Base-by-base conservation (phyloP, 768 basidiomycete genomes). In the Multifurca ochricompacta region DNA sequence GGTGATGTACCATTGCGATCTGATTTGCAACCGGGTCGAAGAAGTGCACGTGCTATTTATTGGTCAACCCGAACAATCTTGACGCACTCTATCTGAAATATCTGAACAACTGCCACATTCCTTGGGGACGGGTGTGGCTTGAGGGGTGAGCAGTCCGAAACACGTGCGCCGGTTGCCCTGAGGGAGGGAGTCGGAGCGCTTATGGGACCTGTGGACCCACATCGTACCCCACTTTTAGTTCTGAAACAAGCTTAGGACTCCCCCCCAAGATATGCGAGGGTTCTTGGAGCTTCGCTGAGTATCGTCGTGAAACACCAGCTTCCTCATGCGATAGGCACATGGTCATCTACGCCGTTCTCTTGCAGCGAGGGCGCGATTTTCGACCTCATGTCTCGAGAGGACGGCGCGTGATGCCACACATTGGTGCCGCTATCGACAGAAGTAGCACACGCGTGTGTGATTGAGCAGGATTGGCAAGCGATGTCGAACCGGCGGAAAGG, bases 381-480 rank as follows among this genome's bases (percentile, higher is more conserved):
- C 19, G 4, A 23, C 47, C 48, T 48, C 47, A 16, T 48, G 52
- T 27, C 36, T n/a, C 23, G 36, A 31, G 35, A 48, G 34, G 27
- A 18, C 27, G 30, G 14, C 48, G 42, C 54, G 54, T 56, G 54
- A 51, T 31, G 19, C 32, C 19, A 32, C 30, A 11, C 4, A 16
- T 14, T 6, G 30, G 18, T 19, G 30, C 41, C 40, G 25, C 39
- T 6, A 41, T 11, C 14, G 23, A 28, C 14, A 34, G 16, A 25
- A 31, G 10, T 51, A 35, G 35, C 21, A 32, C 13, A 31, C 46
- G 35, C 30, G 3, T 28, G 4, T 52, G 16, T 1, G 50, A 57
- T 57, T 28, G 50, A 41, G 39, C 43, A 25, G 50, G 50, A 56
- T 56, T 56, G 37, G 50, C 39, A 51, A 49, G n/a, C 10, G 19